Percentiles rank a stretch among this genome's conserved stretches.
These are phyloP conservation scores for Dalbergia oliveri DNA, from an alignment of 306 rosid genomes.

Conservation along the genomic window DNA sequence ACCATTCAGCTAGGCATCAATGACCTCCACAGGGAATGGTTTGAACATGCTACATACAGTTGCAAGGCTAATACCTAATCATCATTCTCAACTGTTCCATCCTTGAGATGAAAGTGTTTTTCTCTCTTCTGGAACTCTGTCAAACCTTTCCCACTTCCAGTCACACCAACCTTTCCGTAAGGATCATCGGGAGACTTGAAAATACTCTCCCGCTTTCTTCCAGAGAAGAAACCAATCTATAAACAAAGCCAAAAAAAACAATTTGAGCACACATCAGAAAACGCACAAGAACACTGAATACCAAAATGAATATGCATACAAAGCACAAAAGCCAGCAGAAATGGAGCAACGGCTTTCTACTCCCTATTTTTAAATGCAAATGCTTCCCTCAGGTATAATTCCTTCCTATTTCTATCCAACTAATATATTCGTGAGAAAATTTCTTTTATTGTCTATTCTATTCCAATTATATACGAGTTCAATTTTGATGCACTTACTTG, in stretches of 20 bases:
- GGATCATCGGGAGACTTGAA: constrained; percentile 99
- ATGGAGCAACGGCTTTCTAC: background rate
- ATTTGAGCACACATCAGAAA: background rate
- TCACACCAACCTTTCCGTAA: constrained; percentile 94
- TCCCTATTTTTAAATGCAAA: background rate
- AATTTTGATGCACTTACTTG: no score
- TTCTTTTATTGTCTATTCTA: no score
- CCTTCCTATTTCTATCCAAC: background rate
- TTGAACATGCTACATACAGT: constrained; percentile 48
- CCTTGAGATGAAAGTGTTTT: constrained; percentile 96
- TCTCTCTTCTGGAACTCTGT: constrained; percentile 97
- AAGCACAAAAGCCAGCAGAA: background rate
- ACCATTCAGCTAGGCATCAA: constrained; percentile 17
- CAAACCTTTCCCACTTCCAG: constrained; percentile 99
- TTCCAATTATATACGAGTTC: no score
- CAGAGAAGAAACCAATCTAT: constrained; percentile 92
- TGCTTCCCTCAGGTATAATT: background rate
- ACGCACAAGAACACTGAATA: background rate
- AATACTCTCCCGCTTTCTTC: constrained; percentile 94
- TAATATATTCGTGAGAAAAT: no score
- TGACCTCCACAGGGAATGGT: constrained; percentile 34
- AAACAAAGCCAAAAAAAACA: constrained; percentile 14
- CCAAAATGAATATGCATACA: background rate
- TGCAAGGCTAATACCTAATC: constrained; percentile 54
- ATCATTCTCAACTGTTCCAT: constrained; percentile 78